Evolutionary conservation across 164 flowering plant genomes (phyloP).

Genomic region (Magnolia changhungtana): DNA sequence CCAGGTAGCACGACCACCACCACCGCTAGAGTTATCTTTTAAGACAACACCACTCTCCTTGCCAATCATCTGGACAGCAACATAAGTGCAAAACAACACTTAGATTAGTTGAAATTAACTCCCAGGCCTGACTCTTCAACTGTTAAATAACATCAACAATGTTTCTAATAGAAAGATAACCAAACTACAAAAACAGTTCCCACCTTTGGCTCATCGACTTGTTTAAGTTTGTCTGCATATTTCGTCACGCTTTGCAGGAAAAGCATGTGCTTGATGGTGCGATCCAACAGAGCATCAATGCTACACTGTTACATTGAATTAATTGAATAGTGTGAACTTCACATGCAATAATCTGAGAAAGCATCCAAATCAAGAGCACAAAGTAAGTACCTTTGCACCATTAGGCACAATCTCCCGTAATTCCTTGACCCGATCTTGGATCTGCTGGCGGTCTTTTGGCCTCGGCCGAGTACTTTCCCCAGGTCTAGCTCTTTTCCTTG

Average conservation of each 20-base stretch:
- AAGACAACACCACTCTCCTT: slow-evolving; percentile 33
- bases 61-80: slow-evolving; percentile 39
- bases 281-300: slow-evolving; percentile 78
- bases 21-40: slow-evolving; percentile 28
- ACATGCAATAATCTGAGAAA: not conserved
- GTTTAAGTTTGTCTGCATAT: slow-evolving; percentile 63
- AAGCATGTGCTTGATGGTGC: slow-evolving; percentile 72
- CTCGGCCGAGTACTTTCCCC: slow-evolving; percentile 79
- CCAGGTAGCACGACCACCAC: slow-evolving; percentile 62
- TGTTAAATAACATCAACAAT: not conserved
- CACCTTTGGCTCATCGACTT: slow-evolving; percentile 62
- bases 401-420: slow-evolving; percentile 74
- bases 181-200: not conserved
- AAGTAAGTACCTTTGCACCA: slow-evolving; percentile 58
- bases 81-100: slow-evolving; percentile 4
- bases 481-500: slow-evolving; percentile 73
- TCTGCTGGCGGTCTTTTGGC: slow-evolving; percentile 87
- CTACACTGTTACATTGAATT: slow-evolving; percentile 55
- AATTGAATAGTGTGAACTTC: slow-evolving; percentile 5
- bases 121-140: not conserved
- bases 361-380: slow-evolving; percentile 1
- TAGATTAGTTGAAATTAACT: not conserved
- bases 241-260: slow-evolving; percentile 74
- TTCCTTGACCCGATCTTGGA: slow-evolving; percentile 78
- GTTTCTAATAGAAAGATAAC: not conserved